Percentiles rank a stretch among this genome's conserved stretches.
These are phyloP conservation scores for Mayamaea pseudoterrestris DNA, from an alignment of 108 stramenopile species.

Conservation along the genomic window DNA sequence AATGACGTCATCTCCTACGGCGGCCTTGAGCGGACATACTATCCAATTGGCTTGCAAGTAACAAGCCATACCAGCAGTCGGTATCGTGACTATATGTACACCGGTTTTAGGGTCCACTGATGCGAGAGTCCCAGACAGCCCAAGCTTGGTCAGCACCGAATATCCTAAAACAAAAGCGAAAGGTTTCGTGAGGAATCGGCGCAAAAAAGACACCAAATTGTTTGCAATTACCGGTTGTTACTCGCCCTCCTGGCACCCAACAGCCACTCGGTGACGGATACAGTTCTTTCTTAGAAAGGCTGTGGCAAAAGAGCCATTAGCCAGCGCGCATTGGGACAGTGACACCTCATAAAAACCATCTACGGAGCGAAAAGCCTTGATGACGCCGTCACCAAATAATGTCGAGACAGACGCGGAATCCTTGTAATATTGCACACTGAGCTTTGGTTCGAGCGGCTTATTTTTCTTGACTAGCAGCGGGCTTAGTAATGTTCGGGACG, in stretches of 20 bases:
- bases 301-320: constrained; percentile 29
- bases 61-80: constrained; percentile 54
- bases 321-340: constrained; percentile 36
- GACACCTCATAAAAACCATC: constrained; percentile 75
- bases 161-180: too few relatives aligned
- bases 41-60: constrained; percentile 79
- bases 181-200: too few relatives aligned
- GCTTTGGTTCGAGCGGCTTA: constrained; percentile 2
- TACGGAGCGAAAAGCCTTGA: constrained; percentile 40
- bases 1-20: constrained; percentile 74
- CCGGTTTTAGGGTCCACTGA: constrained; percentile 81
- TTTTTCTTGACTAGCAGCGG: constrained; percentile 5
- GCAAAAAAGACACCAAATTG: too few relatives aligned
- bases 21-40: constrained; percentile 68
- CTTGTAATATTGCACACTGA: constrained; percentile 67
- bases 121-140: constrained; percentile 66
- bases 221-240: too few relatives aligned
- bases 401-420: constrained; percentile 75
- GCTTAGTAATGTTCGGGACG: constrained; percentile 3
- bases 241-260: constrained; percentile 80
- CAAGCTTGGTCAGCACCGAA: constrained; percentile 64
- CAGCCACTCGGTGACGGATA: constrained; percentile 60
- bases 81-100: constrained; percentile 79
- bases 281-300: constrained; percentile 51
- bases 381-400: constrained; percentile 63